These are phyloP conservation scores for Tylopilus rubrobrunneus DNA, from an alignment of 768 basidiomycete species.

Conservation along the genomic window DNA sequence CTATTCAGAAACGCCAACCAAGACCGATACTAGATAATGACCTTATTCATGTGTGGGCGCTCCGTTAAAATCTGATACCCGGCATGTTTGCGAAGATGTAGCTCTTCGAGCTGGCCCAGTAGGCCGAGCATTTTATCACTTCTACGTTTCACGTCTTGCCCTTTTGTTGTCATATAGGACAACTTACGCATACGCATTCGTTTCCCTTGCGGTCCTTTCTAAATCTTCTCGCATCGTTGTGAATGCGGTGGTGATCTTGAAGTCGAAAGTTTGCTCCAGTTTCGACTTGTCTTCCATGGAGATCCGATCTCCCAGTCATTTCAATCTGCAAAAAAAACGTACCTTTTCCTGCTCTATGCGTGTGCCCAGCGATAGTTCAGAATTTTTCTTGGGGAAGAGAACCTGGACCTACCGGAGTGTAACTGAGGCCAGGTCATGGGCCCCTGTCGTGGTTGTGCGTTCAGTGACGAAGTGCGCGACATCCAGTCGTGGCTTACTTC, in stretches of 20 bases:
- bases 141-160: background rate
- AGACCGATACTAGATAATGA: background rate
- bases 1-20: constrained; percentile 5
- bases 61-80: constrained; percentile 5
- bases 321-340: background rate
- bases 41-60: constrained; percentile 13
- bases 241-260: constrained; percentile 17
- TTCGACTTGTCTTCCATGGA: constrained; percentile 8
- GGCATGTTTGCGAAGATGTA: constrained; percentile 13
- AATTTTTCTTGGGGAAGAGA: background rate
- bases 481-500: constrained; percentile 5
- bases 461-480: background rate
- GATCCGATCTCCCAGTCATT: background rate
- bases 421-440: background rate
- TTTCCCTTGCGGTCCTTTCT: constrained; percentile 20
- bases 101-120: constrained; percentile 22
- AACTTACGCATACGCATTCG: constrained; percentile 28
- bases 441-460: constrained; percentile 8
- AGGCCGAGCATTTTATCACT: constrained; percentile 20
- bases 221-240: constrained; percentile 7
- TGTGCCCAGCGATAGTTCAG: background rate
- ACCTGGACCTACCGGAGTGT: constrained; percentile 10
- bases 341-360: constrained; percentile 15
- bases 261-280: constrained; percentile 22
- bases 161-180: background rate